phyloP scores from a whole-genome alignment of 108 stramenopile genomes.

The Pseudonitzschia multistriata region DNA sequence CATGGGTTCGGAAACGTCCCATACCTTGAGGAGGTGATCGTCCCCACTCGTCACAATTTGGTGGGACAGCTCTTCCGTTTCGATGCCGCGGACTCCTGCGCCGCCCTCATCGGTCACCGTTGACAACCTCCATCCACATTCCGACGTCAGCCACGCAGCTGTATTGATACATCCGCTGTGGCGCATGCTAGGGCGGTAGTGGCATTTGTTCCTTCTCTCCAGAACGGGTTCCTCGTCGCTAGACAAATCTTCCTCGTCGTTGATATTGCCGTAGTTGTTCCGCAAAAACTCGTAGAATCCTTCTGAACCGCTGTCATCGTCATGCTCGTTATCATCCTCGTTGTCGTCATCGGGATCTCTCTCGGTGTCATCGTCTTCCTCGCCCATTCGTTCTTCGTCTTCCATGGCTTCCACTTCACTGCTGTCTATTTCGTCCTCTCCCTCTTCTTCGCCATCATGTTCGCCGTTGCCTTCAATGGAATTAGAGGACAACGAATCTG shows the following conservation, averaged over 20 bases:
- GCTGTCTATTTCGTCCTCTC: conserved; percentile 35
- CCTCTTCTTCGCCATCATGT: conserved; percentile 27
- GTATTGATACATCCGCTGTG: conserved; percentile 87
- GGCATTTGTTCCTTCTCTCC: neutral
- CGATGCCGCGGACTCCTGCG: neutral
- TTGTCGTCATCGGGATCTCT: conserved; percentile 3
- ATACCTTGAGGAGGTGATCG: conserved; percentile 70
- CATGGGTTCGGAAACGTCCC: conserved; percentile 79
- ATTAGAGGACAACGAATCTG: conserved; percentile 10
- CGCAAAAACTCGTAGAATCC: conserved; percentile 1
- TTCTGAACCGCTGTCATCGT: neutral
- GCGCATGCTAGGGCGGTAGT: conserved; percentile 37
- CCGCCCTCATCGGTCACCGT: conserved; percentile 16
- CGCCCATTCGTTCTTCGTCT: conserved; percentile 21
- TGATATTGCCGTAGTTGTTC: conserved; percentile 2
- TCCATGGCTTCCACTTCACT: conserved; percentile 7
- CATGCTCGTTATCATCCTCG: conserved; percentile 12
- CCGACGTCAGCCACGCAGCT: conserved; percentile 62
- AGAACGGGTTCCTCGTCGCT: conserved; percentile 5
- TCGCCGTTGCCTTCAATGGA: conserved; percentile 7
- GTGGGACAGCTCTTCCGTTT: conserved; percentile 54
- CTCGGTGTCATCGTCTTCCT: conserved; percentile 25
- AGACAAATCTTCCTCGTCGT: conserved; percentile 19
- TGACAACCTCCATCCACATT: conserved; percentile 69
- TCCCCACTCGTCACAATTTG: conserved; percentile 80